phyloP scores from a whole-genome alignment of 2,329 filamentous ascomycete species.

The Pseudopyrenochaeta lycopersici region DNA sequence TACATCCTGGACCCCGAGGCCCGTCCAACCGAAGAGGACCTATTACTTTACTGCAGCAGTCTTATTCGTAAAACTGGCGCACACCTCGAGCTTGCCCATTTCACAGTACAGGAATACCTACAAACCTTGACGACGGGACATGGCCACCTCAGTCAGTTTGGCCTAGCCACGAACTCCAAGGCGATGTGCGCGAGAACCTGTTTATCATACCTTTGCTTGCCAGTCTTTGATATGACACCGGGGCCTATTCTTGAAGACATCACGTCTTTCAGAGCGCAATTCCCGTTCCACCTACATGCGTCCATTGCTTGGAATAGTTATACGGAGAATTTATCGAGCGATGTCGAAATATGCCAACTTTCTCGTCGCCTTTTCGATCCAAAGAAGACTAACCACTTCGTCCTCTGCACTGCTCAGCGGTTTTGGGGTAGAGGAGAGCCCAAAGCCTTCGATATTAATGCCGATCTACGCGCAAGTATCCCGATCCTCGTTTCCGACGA shows the following conservation, averaged over 20 bases:
- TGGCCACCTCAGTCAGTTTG: not conserved
- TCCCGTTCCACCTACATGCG: not conserved
- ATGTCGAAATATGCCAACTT: not conserved
- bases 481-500: not conserved
- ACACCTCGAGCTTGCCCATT: constrained; percentile 12
- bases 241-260: not conserved
- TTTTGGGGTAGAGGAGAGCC: not conserved
- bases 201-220: constrained; percentile 4
- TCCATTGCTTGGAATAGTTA: not conserved
- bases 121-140: not conserved
- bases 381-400: not conserved
- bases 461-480: not conserved
- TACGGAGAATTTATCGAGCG: not conserved
- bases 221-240: not conserved
- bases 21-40: constrained; percentile 8
- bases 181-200: not conserved
- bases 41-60: constrained; percentile 12
- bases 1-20: constrained; percentile 6
- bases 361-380: not conserved
- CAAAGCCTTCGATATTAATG: not conserved
- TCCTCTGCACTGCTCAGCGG: not conserved
- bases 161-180: not conserved
- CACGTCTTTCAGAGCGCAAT: not conserved
- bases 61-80: constrained; percentile 8
- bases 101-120: constrained; percentile 17